Conservation (phyloP, 208 protist species). For the Naegleria lovaniensis region DNA sequence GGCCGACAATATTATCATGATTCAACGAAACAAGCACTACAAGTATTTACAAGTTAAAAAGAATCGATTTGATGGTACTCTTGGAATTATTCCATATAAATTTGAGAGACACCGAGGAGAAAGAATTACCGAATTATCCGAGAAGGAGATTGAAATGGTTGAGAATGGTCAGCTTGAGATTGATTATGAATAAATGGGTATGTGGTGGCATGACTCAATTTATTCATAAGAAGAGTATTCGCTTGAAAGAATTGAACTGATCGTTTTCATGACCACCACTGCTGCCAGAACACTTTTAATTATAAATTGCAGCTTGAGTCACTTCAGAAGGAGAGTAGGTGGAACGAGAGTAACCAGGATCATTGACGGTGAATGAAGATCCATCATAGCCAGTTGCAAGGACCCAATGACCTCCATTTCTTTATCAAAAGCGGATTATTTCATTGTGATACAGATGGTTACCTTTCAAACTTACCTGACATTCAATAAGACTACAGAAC, state of each 20-base stretch:
- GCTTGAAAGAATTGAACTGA: too few species aligned
- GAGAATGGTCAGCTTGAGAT: neutral
- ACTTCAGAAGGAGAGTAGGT: neutral
- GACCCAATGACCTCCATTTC: neutral
- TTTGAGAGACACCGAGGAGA: conserved; percentile 37
- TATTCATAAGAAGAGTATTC: neutral
- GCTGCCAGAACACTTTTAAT: too few species aligned
- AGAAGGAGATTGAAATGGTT: conserved; percentile 8
- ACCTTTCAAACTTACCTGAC: neutral
- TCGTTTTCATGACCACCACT: too few species aligned
- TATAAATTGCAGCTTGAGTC: neutral
- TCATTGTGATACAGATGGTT: too few species aligned
- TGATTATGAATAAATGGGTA: neutral
- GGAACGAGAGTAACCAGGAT: neutral
- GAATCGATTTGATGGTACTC: conserved; percentile 54
- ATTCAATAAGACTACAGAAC: neutral
- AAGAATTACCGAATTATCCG: conserved; percentile 27
- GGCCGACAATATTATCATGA: conserved; percentile 59
- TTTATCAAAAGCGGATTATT: neutral
- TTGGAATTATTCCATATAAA: conserved; percentile 44
- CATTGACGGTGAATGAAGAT: neutral
- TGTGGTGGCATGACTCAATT: neutral
- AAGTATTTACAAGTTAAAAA: conserved; percentile 49
- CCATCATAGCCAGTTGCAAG: neutral
- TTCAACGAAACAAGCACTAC: conserved; percentile 44